Percentiles rank a stretch among this genome's conserved stretches.
phyloP scores from a whole-genome alignment of 2,329 filamentous ascomycete species.

The Xylaria sp. region DNA sequence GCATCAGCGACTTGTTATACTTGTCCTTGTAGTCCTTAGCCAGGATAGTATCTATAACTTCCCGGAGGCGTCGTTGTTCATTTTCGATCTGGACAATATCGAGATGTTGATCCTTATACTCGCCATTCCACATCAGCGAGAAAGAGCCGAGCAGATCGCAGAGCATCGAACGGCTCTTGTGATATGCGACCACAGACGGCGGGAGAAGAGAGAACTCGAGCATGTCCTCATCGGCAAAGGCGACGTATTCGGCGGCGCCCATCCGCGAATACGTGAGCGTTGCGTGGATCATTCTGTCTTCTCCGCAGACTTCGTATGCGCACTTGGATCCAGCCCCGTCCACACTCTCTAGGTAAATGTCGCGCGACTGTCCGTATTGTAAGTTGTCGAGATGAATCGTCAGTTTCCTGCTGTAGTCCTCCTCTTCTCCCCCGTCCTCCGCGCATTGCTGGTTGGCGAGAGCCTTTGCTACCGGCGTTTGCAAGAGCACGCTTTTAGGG shows the following conservation, averaged over 20 bases:
- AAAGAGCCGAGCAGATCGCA: conserved; percentile 56
- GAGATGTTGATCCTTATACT: conserved; percentile 41
- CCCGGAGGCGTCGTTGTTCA: conserved; percentile 33
- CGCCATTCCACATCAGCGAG: conserved; percentile 47
- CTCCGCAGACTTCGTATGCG: neutral
- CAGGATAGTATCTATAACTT: conserved; percentile 43
- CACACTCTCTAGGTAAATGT: conserved; percentile 53
- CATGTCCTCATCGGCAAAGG: conserved; percentile 25
- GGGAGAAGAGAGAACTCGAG: conserved; percentile 37
- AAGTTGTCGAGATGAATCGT: conserved; percentile 56
- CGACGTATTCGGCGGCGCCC: neutral
- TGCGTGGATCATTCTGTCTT: conserved; percentile 41
- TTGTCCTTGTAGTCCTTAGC: conserved; percentile 45
- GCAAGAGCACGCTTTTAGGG: conserved; percentile 44
- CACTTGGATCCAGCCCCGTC: conserved; percentile 17
- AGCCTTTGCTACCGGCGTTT: conserved; percentile 47
- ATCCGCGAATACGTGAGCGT: conserved; percentile 45
- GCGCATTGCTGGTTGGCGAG: conserved; percentile 46
- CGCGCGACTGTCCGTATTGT: conserved; percentile 66
- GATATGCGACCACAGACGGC: conserved; percentile 52
- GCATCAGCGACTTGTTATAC: conserved; percentile 53
- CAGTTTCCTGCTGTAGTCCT: conserved; percentile 33
- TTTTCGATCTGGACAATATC: neutral
- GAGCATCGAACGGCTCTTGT: conserved; percentile 56
- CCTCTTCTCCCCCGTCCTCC: conserved; percentile 29